Evolutionary conservation across 2,329 filamentous ascomycete species (phyloP), one percentile per base, ranked within the genome.

Genomic region (Periglandula ipomoeae): DNA sequence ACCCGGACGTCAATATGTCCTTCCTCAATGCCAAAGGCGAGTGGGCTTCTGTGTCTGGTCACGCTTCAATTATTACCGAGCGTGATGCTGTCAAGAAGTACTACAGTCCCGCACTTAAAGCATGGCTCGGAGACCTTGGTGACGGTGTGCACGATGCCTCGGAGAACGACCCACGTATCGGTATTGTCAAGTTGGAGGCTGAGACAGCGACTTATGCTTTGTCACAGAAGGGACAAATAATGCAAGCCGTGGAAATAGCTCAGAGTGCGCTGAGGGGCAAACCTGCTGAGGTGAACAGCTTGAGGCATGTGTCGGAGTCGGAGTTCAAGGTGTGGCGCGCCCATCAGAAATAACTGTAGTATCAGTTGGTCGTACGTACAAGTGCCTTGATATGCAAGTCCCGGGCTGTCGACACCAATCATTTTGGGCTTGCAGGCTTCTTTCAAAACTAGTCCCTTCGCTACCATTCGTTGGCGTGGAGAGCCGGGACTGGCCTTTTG

Each of bases 21-120:
- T 95, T 95, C 73, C 74, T 91, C 57, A 85, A 85, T 64, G 66
- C 68, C 55, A 79, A 79, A 2, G 87, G 89, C 56, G 83, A 91
- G 65, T 95, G 89, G 89, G 89, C 89, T 1, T 93, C 87, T 2
- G 72, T 95, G 53, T 85, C 85, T n/a, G 89, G 89, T 45, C 75
- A 72, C 1, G 83, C 87, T 1, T 71, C 69, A 23, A 74, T 95
- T 57, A 71, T 85, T 58, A 85, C 84, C 13, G 84, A 91, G 61
- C 80, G 82, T 20, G 71, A 70, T 2, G 67, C 79, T 20, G 77
- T 95, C 49, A 74, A 79, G 63, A 85, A 90, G 67, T 80, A 89
- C 68, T 95, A 95, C 68, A 83, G 74, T 20, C 76, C 81, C 0
- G 63, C 73, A 0, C 72, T 95, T 52, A 90, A 89, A 72, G 85